Evolutionary conservation across 2,329 filamentous ascomycete species (phyloP), one percentile per base, ranked within the genome.

Genomic region (Trichoderma breve): DNA sequence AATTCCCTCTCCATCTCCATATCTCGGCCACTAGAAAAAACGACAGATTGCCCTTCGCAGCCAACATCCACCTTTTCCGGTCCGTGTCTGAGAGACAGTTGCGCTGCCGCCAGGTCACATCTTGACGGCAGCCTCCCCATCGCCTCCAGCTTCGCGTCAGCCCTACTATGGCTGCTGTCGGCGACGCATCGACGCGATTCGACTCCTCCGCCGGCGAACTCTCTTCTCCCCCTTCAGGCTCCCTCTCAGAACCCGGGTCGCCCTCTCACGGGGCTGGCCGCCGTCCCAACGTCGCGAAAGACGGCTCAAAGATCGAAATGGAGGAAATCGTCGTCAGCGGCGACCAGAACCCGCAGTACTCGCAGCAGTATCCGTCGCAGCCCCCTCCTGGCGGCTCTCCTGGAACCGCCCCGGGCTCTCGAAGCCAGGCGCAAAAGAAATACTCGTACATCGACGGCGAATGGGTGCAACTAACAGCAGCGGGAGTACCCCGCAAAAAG

Each of bases 401-500:
- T 14, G 39, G 55, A n/a, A 11, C 34, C 28, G 18, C 66, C 6
- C n/a, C 66, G 9, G 43, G 73, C 43, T 69, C 68, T 47, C 75
- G 76, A 32, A 30, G 63, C 12, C 71, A 70, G 11, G 73, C 79
- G 12, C 76, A 76, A 21, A 82, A 79, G 73, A 75, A 77, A 51
- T 83, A 78, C 53, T 80, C 78, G 14, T 70, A 77, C n/a, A 77
- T 82, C 73, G 79, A 85, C 74, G 78, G 83, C 74, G 74, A 82
- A 76, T 80, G 80, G 75, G 84, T 86, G 32, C 84, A 83, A 73
- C 80, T 90, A 67, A 90, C 87, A 0, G 87, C 88, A 30, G 87
- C 88, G 66, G 88, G 88, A 12, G 77, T 88, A 7, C 87, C 88
- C 0, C 82, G 89, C 5, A 90, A 90, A 81, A 91, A 91, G 81